Evolutionary conservation across 2,329 filamentous ascomycete genomes (phyloP), one percentile per base, ranked within the genome.

Genomic region (Colletotrichum liriopes): DNA sequence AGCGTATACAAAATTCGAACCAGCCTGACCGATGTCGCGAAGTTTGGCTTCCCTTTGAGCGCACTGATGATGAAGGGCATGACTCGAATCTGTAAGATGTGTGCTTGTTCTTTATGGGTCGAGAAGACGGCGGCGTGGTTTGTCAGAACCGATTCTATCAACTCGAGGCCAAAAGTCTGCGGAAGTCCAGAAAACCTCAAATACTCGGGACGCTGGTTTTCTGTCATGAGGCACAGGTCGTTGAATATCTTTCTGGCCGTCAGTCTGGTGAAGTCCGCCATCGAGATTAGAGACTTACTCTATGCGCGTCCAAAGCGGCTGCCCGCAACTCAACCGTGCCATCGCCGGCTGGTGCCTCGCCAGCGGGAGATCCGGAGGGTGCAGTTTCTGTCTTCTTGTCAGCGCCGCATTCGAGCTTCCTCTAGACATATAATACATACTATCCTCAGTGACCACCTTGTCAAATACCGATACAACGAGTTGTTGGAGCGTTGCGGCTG

Each of bases 401-500:
- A 81, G 74, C 12, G 63, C 47, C 9, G 20, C 7, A 54, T 9
- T 39, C 49, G 45, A 7, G 8, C 35, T 8, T 29, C 51, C 3
- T 16, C 14, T 16, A 11, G 64, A 11, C 23, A 12, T 16, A 5
- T 7, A 16, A 60, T 16, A 86, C 90, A 80, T 82, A 93, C 92
- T 92, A 80, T 98, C 95, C 84, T 98, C 95, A 7, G 86, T 85
- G 0, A 92, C 89, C 2, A 98, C 94, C 80, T 97, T 96, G 80
- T 98, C 96, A 82, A 98, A 98, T 0, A 98, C 93, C 0, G 94
- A 93, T 41, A 96, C 94, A 9, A 98, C 92, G 18, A 99, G 89
- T 81, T 98, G 96, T 82, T 98, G 96, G 65, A 99, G 85, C 2
- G 96, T 98, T n/a, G 96, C 96, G 35, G 96, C 94, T 12, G 96